Evolutionary conservation across 768 basidiomycete genomes (phyloP).

Genomic region (Leucocoprinus leucothites): DNA sequence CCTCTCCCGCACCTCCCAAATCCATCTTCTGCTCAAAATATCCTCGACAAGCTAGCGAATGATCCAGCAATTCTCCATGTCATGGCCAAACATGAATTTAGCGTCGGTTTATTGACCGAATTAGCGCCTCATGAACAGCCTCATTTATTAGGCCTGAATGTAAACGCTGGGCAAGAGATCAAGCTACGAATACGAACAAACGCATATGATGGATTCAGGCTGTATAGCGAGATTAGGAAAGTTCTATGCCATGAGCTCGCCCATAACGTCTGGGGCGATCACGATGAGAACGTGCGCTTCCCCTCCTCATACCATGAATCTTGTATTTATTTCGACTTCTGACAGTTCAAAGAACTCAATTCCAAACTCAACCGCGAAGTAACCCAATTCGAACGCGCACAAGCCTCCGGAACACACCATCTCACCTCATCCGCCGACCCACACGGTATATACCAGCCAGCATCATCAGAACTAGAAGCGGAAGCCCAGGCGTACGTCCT

Average conservation of each 20-base stretch:
- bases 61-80: slow-evolving; percentile 70
- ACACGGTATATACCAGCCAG: slow-evolving; percentile 31
- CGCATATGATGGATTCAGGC: slow-evolving; percentile 67
- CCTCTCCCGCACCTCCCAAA: slow-evolving; percentile 65
- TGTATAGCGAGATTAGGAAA: slow-evolving; percentile 59
- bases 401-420: slow-evolving; percentile 49
- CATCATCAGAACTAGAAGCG: slow-evolving; percentile 52
- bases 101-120: slow-evolving; percentile 70
- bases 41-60: slow-evolving; percentile 58
- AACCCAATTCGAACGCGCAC: slow-evolving; percentile 58
- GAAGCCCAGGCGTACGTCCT: slow-evolving; percentile 53
- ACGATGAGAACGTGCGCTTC: slow-evolving; percentile 66
- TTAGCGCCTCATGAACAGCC: slow-evolving; percentile 78
- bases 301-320: background rate
- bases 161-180: slow-evolving; percentile 57
- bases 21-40: slow-evolving; percentile 49
- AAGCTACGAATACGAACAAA: slow-evolving; percentile 70
- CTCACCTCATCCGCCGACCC: slow-evolving; percentile 35
- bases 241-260: slow-evolving; percentile 77
- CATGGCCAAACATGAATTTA: slow-evolving; percentile 68
- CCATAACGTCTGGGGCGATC: slow-evolving; percentile 72
- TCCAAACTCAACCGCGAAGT: slow-evolving; percentile 74
- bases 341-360: slow-evolving; percentile 73
- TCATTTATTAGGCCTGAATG: slow-evolving; percentile 65
- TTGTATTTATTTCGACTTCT: background rate